Conservation (phyloP, 2,329 filamentous ascomycete species). For the Fusarium verticillioides region DNA sequence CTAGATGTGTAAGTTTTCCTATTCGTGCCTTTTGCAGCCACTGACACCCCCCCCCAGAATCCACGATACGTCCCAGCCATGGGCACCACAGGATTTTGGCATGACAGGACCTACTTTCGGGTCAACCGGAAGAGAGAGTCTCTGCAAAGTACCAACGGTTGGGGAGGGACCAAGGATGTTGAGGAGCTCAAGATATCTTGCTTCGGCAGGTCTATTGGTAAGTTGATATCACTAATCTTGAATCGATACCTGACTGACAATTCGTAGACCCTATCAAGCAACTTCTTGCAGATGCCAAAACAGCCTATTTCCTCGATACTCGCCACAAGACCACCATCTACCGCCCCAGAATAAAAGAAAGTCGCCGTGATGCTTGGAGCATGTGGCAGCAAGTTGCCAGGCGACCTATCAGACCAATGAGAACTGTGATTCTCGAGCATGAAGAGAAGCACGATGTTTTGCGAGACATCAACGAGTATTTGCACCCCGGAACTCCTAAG, state of each 20-base stretch:
- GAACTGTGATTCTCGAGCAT: slow-evolving; percentile 78
- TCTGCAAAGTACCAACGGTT: slow-evolving; percentile 47
- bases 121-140: slow-evolving; percentile 60
- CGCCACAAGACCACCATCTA: slow-evolving; percentile 69
- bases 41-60: slow-evolving; percentile 44
- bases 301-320: slow-evolving; percentile 62
- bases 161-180: slow-evolving; percentile 59
- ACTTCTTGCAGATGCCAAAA: slow-evolving; percentile 65
- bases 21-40: not conserved
- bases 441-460: slow-evolving; percentile 74
- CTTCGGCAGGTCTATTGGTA: slow-evolving; percentile 58
- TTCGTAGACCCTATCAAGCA: slow-evolving; percentile 62
- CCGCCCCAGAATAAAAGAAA: slow-evolving; percentile 59
- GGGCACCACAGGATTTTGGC: slow-evolving; percentile 66
- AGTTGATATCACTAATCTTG: not conserved
- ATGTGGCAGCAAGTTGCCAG: slow-evolving; percentile 68
- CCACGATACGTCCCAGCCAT: slow-evolving; percentile 66
- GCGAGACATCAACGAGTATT: slow-evolving; percentile 80
- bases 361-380: slow-evolving; percentile 56
- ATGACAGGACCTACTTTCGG: slow-evolving; percentile 61
- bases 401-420: slow-evolving; percentile 75
- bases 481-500: slow-evolving; percentile 73
- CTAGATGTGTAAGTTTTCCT: slow-evolving; percentile 55
- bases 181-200: slow-evolving; percentile 66
- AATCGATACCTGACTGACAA: not conserved